Conservation (phyloP, 805 yeast genomes). For the Lipomyces anomalus region DNA sequence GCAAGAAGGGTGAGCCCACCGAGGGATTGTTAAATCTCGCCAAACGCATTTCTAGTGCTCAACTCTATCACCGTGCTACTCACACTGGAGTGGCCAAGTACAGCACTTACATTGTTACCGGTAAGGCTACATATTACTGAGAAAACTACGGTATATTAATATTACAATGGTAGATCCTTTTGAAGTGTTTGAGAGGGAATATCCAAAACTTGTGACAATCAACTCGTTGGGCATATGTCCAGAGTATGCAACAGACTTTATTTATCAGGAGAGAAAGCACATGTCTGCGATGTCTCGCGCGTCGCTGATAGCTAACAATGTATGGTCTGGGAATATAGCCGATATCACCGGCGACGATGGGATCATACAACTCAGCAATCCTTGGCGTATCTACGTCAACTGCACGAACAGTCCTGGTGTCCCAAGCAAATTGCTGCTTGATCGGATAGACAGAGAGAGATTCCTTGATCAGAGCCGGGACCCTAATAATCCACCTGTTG, state of each 20-base stretch:
- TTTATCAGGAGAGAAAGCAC: constrained; percentile 73
- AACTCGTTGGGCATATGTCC: constrained; percentile 14
- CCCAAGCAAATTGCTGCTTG: constrained; percentile 13
- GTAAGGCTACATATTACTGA: background rate
- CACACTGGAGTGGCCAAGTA: constrained; percentile 14
- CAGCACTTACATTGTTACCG: constrained; percentile 21
- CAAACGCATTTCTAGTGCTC: constrained; percentile 21
- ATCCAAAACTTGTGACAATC: constrained; percentile 23
- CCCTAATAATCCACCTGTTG: constrained; percentile 5
- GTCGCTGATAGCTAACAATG: constrained; percentile 46
- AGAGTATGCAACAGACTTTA: constrained; percentile 45
- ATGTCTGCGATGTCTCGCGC: constrained; percentile 80
- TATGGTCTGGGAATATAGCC: constrained; percentile 81
- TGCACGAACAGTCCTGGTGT: constrained; percentile 30
- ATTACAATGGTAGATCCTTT: constrained; percentile 19
- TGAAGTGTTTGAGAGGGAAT: constrained; percentile 20
- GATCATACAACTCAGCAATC: constrained; percentile 4
- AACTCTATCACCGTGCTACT: constrained; percentile 12
- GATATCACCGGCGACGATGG: constrained; percentile 41
- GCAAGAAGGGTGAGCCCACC: constrained; percentile 29
- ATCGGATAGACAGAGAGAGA: constrained; percentile 12
- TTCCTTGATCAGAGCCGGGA: background rate
- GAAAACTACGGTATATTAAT: background rate
- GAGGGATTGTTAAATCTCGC: constrained; percentile 21
- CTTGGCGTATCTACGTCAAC: constrained; percentile 35